Evolutionary conservation across 148 eudicot species (phyloP).

Genomic region (Cornus kousa): DNA sequence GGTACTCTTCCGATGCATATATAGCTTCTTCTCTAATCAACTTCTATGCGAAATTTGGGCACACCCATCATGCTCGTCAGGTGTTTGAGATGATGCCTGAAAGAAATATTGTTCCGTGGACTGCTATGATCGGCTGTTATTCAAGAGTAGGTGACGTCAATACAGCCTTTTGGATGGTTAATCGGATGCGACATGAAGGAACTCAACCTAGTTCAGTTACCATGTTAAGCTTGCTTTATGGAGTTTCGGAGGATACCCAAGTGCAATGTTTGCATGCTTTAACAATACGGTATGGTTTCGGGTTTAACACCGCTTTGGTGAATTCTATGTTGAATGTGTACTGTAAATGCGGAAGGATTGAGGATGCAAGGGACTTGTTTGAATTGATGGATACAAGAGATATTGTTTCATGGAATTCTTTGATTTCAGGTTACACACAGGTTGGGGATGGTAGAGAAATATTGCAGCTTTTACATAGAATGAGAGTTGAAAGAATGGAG

Average conservation of each 20-base stretch:
- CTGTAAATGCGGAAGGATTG: conserved; percentile 60
- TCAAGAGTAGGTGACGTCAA: conserved; percentile 35
- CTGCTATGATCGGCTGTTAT: conserved; percentile 75
- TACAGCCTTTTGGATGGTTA: conserved; percentile 45
- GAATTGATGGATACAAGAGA: conserved; percentile 59
- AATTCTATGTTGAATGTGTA: conserved; percentile 66
- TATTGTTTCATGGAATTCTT: conserved; percentile 85
- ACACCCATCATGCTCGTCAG: conserved; percentile 40
- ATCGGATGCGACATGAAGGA: conserved; percentile 57
- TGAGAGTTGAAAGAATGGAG: conserved; percentile 52
- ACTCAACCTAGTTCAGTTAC: conserved; percentile 56
- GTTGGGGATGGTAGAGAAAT: conserved; percentile 41
- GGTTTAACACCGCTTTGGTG: conserved; percentile 37
- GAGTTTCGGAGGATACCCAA: conserved; percentile 41
- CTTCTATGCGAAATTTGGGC: conserved; percentile 56
- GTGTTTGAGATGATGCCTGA: conserved; percentile 75
- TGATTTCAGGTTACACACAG: conserved; percentile 56
- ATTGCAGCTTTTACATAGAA: conserved; percentile 35
- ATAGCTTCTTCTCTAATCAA: conserved; percentile 64
- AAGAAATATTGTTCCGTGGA: conserved; percentile 76
- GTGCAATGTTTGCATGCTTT: conserved; percentile 56
- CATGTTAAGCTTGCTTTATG: conserved; percentile 50
- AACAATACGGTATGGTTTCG: conserved; percentile 46
- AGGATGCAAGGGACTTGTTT: conserved; percentile 56
- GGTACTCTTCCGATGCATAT: conserved; percentile 66